Evolutionary conservation across 2,329 filamentous ascomycete species (phyloP).

Genomic region (Penicillium sp.): DNA sequence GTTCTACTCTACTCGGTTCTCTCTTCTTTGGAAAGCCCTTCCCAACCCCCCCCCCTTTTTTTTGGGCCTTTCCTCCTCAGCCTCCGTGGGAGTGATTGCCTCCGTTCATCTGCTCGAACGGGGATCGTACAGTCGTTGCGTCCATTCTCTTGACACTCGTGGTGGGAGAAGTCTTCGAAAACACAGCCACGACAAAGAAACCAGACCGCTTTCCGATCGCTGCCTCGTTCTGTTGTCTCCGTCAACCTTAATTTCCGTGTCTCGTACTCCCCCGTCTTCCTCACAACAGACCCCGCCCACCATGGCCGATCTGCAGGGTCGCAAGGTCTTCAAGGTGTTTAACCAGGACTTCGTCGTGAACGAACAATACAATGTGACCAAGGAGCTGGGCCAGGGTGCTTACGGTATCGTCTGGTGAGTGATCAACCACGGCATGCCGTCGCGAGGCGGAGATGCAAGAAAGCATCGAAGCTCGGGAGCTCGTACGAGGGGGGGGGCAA

Average conservation of each 20-base stretch:
- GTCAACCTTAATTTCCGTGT: background rate
- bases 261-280: background rate
- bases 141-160: too few relatives aligned
- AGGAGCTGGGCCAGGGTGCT: constrained; percentile 95
- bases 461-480: background rate
- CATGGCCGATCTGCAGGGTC: constrained; percentile 60
- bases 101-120: too few relatives aligned
- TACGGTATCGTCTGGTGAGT: constrained; percentile 96
- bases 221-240: background rate
- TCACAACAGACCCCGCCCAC: constrained; percentile 4
- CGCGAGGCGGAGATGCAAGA: too few relatives aligned
- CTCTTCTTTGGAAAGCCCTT: too few relatives aligned
- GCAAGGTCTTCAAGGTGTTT: constrained; percentile 98
- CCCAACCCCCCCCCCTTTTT: too few relatives aligned
- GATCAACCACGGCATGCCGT: too few relatives aligned
- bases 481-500: background rate
- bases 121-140: too few relatives aligned
- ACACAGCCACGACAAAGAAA: too few relatives aligned
- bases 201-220: background rate
- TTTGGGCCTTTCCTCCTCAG: too few relatives aligned
- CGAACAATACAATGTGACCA: constrained; percentile 96
- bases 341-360: constrained; percentile 99
- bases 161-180: too few relatives aligned
- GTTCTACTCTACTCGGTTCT: too few relatives aligned
- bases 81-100: too few relatives aligned